Evolutionary conservation across 805 yeast genomes (phyloP).

Genomic region (Starmerella vitae): DNA sequence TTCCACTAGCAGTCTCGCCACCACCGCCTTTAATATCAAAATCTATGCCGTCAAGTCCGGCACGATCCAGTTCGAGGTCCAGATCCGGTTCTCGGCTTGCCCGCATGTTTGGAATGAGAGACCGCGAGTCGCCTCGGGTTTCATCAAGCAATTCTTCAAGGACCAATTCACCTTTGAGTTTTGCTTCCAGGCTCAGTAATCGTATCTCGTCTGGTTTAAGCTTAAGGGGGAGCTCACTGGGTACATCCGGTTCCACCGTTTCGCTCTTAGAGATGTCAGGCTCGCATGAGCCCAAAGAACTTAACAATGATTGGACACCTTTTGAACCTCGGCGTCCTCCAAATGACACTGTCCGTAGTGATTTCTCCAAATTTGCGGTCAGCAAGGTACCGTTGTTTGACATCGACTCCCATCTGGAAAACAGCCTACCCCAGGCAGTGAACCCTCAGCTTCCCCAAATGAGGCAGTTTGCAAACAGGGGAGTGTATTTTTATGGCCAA

Average conservation of each 20-base stretch:
- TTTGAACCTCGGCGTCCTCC: constrained; percentile 13
- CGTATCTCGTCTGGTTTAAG: constrained; percentile 2
- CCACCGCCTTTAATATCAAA: no score
- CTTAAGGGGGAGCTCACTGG: background rate
- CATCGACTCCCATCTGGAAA: constrained; percentile 4
- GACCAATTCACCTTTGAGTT: constrained; percentile 2
- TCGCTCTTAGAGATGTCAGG: background rate
- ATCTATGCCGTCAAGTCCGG: background rate
- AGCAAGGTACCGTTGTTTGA: constrained; percentile 7
- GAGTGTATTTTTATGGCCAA: constrained; percentile 9
- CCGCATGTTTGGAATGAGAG: background rate
- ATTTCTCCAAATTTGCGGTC: constrained; percentile 3
- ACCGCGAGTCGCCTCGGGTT: background rate
- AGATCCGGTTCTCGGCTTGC: background rate
- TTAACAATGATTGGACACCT: constrained; percentile 10
- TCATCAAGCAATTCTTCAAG: background rate
- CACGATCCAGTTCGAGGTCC: background rate
- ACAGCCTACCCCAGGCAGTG: constrained; percentile 1
- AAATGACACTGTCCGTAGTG: constrained; percentile 1
- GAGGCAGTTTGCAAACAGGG: constrained; percentile 9
- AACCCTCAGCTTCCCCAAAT: constrained; percentile 3
- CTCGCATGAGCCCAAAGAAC: background rate
- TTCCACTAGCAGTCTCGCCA: no score
- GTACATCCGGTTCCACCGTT: background rate
- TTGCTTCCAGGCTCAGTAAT: constrained; percentile 9